Base-by-base conservation (phyloP, 768 basidiomycete genomes). In the Leccinum subgranulosum region DNA sequence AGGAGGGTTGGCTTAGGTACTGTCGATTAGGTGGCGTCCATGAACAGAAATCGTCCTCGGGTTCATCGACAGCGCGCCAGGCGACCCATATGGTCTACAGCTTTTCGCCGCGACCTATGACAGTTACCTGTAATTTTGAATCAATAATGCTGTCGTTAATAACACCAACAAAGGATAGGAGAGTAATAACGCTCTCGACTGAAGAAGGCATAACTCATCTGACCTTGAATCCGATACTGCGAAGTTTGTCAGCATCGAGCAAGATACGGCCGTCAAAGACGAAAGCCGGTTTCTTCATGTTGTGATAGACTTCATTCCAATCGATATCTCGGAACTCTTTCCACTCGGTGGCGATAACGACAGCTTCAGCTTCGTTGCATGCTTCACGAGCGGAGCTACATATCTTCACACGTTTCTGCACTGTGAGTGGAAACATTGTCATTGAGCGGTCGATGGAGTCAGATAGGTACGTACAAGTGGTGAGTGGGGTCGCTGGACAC, bases 221-320 rank as follows among this genome's bases (percentile, higher is more conserved):
- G 19, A 89, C 90, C 74, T 84, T 90, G 86, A 98, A 98, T 39
- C 96, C 96, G 67, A 98, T 97, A 68, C 83, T 72, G 65, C 82
- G 83, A 61, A 98, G 79, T 72, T 84, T 82, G 51, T 86, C 85
- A 10, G 84, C 85, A 69, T 98, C 90, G 46, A 98, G 81, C 67
- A 98, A 81, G 60, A 97, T 77, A 31, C 94, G 84, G 5, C 94
- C 94, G 70, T 98, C 96, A 67, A 98, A 98, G 62, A 99, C 82
- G 69, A 97, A 98, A 5, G 97, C 96, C n/a, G 97, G 97, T 80
- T 98, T 97, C 68, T 88, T 90, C 93, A 98, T 98, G 67, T 80
- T 75, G 51, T 77, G 73, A 76, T 98, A 97, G 43, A 98, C 89
- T 34, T 77, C 76, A 65, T 83, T 72, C 97, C 97, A 99, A 75